A percentile compares a stretch with the other conserved stretches of the same genome.
Evolutionary conservation across 2,329 filamentous ascomycete species (phyloP).

Genomic region (Capronia americana): DNA sequence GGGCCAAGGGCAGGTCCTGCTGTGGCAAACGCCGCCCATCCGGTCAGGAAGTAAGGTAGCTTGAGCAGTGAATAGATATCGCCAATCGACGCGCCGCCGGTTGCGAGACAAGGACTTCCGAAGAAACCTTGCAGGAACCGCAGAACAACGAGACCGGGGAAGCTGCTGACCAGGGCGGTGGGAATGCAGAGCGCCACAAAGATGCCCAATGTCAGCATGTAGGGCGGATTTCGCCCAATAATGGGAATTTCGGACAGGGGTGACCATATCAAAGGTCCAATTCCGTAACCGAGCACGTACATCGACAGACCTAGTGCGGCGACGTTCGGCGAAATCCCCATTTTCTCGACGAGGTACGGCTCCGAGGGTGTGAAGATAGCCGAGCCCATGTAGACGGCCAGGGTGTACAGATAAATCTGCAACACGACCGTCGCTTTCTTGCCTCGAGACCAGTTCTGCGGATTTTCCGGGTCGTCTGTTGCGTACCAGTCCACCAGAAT

Average conservation of each 20-base stretch:
- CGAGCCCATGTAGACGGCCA: constrained; percentile 40
- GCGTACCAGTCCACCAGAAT: constrained; percentile 40
- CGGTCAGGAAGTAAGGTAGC: constrained; percentile 64
- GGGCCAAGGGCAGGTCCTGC: constrained; percentile 64
- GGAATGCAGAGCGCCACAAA: constrained; percentile 73
- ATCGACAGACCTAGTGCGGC: constrained; percentile 37
- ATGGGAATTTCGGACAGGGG: constrained; percentile 71
- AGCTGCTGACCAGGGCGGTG: constrained; percentile 67
- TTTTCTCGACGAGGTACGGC: constrained; percentile 34
- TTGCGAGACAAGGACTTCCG: constrained; percentile 70
- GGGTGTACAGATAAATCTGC: constrained; percentile 41
- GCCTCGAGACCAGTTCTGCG: constrained; percentile 40
- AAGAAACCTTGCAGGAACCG: constrained; percentile 72
- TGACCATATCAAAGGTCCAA: constrained; percentile 54
- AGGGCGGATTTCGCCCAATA: constrained; percentile 72
- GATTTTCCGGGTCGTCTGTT: constrained; percentile 41
- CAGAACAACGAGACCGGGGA: constrained; percentile 67
- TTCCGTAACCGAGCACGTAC: constrained; percentile 40
- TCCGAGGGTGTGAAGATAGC: constrained; percentile 39
- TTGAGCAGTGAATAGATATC: constrained; percentile 61
- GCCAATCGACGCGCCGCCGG: constrained; percentile 55
- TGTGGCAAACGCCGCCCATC: constrained; percentile 59
- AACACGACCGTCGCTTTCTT: constrained; percentile 39
- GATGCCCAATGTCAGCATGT: constrained; percentile 70
- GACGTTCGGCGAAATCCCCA: constrained; percentile 31